Evolutionary conservation across 2,329 filamentous ascomycete species (phyloP), one percentile per base, ranked within the genome.

Genomic region (Scedosporium aurantiacum): DNA sequence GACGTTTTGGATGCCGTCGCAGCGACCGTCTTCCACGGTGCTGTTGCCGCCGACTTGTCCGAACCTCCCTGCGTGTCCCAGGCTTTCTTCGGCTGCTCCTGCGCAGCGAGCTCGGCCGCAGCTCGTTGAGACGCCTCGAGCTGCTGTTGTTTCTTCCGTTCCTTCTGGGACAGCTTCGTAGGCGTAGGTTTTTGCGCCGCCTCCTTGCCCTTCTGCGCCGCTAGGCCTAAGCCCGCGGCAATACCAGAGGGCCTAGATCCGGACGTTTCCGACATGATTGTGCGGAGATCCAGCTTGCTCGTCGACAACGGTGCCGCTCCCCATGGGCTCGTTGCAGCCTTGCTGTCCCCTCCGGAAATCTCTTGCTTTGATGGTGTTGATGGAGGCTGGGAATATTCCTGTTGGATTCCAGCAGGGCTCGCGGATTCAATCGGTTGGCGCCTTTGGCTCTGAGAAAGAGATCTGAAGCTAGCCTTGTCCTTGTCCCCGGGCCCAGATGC

Each of bases 141-240:
- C 68, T 91, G 87, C 67, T 91, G 84, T 65, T 91, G 84, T 69
- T 84, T 89, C 75, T 96, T 97, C 23, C 91, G 86, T 71, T 97
- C 92, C 69, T 94, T 96, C 67, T 97, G 94, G 0, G 92, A 96
- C 66, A 96, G 74, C 70, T 90, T 96, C 0, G 74, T 70, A 16
- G 76, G 74, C 0, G 76, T 67, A 45, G 68, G 72, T 68, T 60
- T 65, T 75, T 79, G 58, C 62, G 47, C 69, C 61, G 61, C 67
- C 23, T n/a, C 71, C 62, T 18, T 79, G 75, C 56, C 72, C 79
- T 66, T 83, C 21, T 60, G 78, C 1, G 79, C 79, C 4, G 78
- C 80, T 10, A 86, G 68, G 3, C 79, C 79, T 10, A 86, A 68
- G 4, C 79, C 79, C 3, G 78, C 77, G 3, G 82, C 83, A 2